Percentiles rank a stretch among this genome's conserved stretches.
These are phyloP conservation scores for Mycosarcoma mackinlayi DNA, from an alignment of 1,284 basidiomycete genomes.

Conservation along the genomic window DNA sequence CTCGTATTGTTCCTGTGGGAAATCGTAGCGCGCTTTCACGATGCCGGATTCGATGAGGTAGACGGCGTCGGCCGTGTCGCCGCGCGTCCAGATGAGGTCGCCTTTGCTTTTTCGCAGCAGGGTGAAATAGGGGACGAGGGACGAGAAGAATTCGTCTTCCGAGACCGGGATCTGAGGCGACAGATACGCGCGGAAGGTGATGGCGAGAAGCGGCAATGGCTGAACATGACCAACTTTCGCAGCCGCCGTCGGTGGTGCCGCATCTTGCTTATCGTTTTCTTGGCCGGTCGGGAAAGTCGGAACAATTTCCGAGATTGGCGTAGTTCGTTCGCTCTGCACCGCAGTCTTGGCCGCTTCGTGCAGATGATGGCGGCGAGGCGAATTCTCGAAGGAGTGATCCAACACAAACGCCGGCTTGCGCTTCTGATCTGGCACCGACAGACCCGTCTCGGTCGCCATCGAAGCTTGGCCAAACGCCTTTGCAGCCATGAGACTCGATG, in stretches of 20 bases:
- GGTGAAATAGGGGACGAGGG: slow-evolving; percentile 78
- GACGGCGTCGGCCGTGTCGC: slow-evolving; percentile 75
- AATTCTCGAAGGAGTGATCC: slow-evolving; percentile 76
- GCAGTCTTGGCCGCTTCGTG: slow-evolving; percentile 76
- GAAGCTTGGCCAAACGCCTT: slow-evolving; percentile 66
- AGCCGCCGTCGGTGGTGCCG: neutral
- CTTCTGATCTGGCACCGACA: slow-evolving; percentile 63
- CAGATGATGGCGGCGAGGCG: slow-evolving; percentile 80
- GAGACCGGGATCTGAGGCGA: neutral
- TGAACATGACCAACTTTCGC: slow-evolving; percentile 22
- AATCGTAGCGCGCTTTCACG: slow-evolving; percentile 65
- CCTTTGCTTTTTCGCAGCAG: slow-evolving; percentile 75
- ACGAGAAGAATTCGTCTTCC: slow-evolving; percentile 67
- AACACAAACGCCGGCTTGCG: slow-evolving; percentile 65
- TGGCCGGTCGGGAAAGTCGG: neutral
- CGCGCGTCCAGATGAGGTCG: slow-evolving; percentile 78
- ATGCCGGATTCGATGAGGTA: slow-evolving; percentile 67
- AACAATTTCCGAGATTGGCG: slow-evolving; percentile 29
- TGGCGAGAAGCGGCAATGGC: slow-evolving; percentile 50
- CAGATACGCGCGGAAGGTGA: slow-evolving; percentile 60
- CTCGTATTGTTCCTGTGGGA: slow-evolving; percentile 64
- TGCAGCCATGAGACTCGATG: slow-evolving; percentile 63
- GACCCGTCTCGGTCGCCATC: slow-evolving; percentile 70
- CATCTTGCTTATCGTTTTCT: neutral
- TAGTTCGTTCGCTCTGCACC: slow-evolving; percentile 32